Evolutionary conservation across 768 basidiomycete species (phyloP), one percentile per base, ranked within the genome.

Genomic region (Tylopilus rubrobrunneus): DNA sequence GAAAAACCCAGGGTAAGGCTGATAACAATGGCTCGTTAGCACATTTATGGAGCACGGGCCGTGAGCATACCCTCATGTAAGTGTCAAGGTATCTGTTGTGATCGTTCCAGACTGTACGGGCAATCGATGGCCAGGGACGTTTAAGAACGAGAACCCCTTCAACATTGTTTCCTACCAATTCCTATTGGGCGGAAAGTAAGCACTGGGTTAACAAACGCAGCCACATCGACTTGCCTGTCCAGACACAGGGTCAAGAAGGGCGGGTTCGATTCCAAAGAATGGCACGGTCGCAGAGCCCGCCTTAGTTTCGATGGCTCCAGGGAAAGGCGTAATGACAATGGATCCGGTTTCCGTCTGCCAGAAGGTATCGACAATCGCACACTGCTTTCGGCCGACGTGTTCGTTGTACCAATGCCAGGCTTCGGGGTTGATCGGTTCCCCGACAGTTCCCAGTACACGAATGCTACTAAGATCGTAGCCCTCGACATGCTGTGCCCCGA

Each of bases 341-440:
- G 89, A 92, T 50, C 97, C 97, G 1, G 97, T 98, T 76, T 99
- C 96, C 0, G 97, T 99, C 80, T 98, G 95, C 92, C 91, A 94
- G 73, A 84, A 94, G 4, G 92, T 96, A 73, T 97, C 94, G 40
- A 96, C 94, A 59, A 98, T 85, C 7, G 96, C 92, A 67, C 92
- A 95, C 70, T 98, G 81, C 60, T 72, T 78, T 64, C 82, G 80
- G 10, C 96, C 97, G 50, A 97, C 94, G 65, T 92, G 83, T 65
- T 97, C 93, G 70, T 96, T 93, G 74, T 95, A 97, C 96, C 96
- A 98, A 63, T 95, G 83, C 96, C 97, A 98, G 11, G 96, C 96
- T 70, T 98, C 96, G 27, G 95, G 94, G 72, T 98, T 98, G 77
- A 99, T 98, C 1, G 97, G 97, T 74, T 99, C 97, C 51, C 96